Evolutionary conservation across 2,329 filamentous ascomycete genomes (phyloP).

Genomic region (Drechslerella coelobrocha): DNA sequence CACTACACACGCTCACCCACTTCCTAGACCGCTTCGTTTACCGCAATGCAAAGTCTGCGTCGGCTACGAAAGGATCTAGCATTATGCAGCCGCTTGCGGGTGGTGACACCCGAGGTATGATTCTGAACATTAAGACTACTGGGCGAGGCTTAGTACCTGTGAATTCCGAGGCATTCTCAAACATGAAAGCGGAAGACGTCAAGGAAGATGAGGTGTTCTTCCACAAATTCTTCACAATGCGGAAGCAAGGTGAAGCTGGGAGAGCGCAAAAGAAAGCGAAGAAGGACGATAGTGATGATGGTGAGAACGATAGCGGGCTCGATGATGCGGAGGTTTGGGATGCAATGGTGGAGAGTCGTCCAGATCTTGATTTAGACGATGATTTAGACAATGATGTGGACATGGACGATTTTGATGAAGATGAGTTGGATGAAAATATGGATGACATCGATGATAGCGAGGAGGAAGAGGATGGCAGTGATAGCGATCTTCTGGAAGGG

Average conservation of each 20-base stretch:
- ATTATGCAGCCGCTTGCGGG: slow-evolving; percentile 93
- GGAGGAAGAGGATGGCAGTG: slow-evolving; percentile 58
- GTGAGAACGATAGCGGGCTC: slow-evolving; percentile 59
- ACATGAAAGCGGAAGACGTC: slow-evolving; percentile 84
- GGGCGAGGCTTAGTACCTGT: slow-evolving; percentile 69
- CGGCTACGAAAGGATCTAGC: slow-evolving; percentile 74
- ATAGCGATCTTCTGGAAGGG: slow-evolving; percentile 52
- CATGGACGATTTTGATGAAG: slow-evolving; percentile 65
- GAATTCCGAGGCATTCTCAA: slow-evolving; percentile 91
- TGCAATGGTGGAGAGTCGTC: slow-evolving; percentile 79
- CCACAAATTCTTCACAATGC: slow-evolving; percentile 81
- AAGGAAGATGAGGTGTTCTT: slow-evolving; percentile 95
- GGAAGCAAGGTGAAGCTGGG: slow-evolving; percentile 66
- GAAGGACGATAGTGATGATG: slow-evolving; percentile 64
- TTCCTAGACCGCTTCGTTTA: slow-evolving; percentile 99
- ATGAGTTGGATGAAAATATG: slow-evolving; percentile 60
- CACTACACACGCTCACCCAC: slow-evolving; percentile 87
- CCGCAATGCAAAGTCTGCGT: slow-evolving; percentile 79
- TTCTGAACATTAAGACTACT: slow-evolving; percentile 62
- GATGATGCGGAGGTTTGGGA: slow-evolving; percentile 77
- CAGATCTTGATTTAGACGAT: slow-evolving; percentile 73
- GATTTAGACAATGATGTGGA: slow-evolving; percentile 65
- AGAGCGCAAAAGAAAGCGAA: slow-evolving; percentile 65
- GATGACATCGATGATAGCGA: slow-evolving; percentile 59
- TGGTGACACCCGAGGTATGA: slow-evolving; percentile 66